Evolutionary conservation across 1,139 yeast species (phyloP), one percentile per base, ranked within the genome.

Genomic region (Debaryomyces coudertii): DNA sequence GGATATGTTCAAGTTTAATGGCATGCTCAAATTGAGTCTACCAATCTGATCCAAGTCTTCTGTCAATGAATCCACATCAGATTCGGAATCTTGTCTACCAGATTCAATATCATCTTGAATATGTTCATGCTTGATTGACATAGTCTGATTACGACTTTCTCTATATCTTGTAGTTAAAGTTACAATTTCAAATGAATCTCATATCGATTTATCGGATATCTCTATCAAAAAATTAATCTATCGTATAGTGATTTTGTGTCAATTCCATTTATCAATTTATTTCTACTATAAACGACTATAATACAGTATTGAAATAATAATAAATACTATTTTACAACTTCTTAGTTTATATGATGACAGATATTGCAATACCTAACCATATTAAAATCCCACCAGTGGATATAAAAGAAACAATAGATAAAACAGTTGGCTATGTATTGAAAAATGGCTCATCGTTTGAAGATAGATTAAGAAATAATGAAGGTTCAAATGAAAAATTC

Each of bases 371-470:
- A 40, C 82, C 83, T 1, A 68, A 65, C 0, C 78, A 76, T 18
- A 58, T 80, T 8, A 68, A 65, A 11, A 63, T 81, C 3, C 90
- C 90, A 0, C 87, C 89, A 1, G 73, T 73, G 1, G 82, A 82
- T 20, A 62, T 82, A 5, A 69, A 79, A 54, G 73, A 72, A 23
- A 75, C 82, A 7, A 84, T 90, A 12, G 85, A 80, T 45, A 87
- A 86, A 58, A 88, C 96, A 0, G 88, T 86, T 1, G 80, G 71
- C 2, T 89, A 85, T 58, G 89, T 90, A 8, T 57, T 69, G 27
- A 76, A 87, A 52, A 87, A 88, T 59, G 97, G 96, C 0, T 61
- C 57, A 29, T 65, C 73, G 7, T 87, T 90, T 64, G 95, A 85
- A 55, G 72, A 74, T 5, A 70, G 89, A 47, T 75, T 90, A 44